These are phyloP conservation scores for Diaporthe capsici DNA, from an alignment of 2,329 filamentous ascomycete species.

Conservation along the genomic window DNA sequence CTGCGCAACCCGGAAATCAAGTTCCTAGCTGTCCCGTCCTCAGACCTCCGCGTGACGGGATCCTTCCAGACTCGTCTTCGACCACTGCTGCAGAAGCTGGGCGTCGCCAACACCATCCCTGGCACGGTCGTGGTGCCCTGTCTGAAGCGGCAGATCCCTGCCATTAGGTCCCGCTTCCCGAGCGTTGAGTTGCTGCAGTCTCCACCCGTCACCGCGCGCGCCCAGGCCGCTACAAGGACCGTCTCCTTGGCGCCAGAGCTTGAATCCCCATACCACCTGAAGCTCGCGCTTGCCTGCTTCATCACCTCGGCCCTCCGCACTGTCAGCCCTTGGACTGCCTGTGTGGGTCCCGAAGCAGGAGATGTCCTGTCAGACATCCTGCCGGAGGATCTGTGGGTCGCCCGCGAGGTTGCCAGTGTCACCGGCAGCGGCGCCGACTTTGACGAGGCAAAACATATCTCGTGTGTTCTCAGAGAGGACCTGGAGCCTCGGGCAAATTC, in stretches of 20 bases:
- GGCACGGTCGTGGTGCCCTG: slow-evolving; percentile 22
- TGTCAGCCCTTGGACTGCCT: slow-evolving; percentile 14
- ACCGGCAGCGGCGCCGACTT: slow-evolving; percentile 26
- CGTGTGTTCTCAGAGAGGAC: slow-evolving; percentile 17
- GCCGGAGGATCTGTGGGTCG: slow-evolving; percentile 8
- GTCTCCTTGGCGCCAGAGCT: slow-evolving; percentile 27
- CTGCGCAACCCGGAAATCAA: slow-evolving; percentile 14
- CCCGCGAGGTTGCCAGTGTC: slow-evolving; percentile 26
- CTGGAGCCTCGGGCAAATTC: slow-evolving; percentile 20
- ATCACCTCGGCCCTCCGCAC: slow-evolving; percentile 25
- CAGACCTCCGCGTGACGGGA: slow-evolving; percentile 2
- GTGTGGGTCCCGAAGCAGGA: slow-evolving; percentile 18
- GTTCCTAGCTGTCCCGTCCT: neutral
- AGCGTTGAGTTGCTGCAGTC: slow-evolving; percentile 1
- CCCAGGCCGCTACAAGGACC: slow-evolving; percentile 27
- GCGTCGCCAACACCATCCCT: neutral
- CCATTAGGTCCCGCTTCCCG: slow-evolving; percentile 25
- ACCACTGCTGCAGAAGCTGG: slow-evolving; percentile 13
- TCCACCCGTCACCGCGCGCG: slow-evolving; percentile 24
- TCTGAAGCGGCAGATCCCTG: slow-evolving; percentile 22
- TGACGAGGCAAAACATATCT: slow-evolving; percentile 23
- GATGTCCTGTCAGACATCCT: slow-evolving; percentile 7
- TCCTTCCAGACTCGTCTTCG: slow-evolving; percentile 10
- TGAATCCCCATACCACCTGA: slow-evolving; percentile 23
- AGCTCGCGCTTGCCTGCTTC: slow-evolving; percentile 18